phyloP scores from a whole-genome alignment of 2,329 filamentous ascomycete genomes.

The Neonectria punicea region DNA sequence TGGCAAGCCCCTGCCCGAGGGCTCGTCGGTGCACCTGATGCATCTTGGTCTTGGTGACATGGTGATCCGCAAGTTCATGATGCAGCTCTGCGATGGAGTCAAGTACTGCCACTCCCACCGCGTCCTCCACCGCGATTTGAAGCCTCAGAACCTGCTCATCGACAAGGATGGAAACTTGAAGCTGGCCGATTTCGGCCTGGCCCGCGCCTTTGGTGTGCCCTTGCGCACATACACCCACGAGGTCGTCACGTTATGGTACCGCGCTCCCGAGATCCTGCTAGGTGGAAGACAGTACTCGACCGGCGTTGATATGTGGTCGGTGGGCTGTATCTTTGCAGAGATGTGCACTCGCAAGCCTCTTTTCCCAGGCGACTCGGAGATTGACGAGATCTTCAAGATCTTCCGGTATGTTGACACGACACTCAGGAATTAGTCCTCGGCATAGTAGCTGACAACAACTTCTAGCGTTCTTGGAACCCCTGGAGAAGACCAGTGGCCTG shows the following conservation, averaged over 20 bases:
- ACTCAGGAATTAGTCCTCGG: neutral
- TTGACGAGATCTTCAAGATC: conserved; percentile 59
- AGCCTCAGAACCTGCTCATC: conserved; percentile 91
- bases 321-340: conserved; percentile 94
- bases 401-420: conserved; percentile 73
- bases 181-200: conserved; percentile 89
- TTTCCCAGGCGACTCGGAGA: conserved; percentile 87
- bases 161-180: conserved; percentile 89
- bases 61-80: conserved; percentile 95
- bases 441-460: conserved; percentile 19
- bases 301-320: conserved; percentile 95
- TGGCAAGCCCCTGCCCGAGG: conserved; percentile 85
- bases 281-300: conserved; percentile 93
- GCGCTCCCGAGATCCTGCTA: conserved; percentile 88
- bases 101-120: conserved; percentile 91
- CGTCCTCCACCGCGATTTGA: conserved; percentile 87
- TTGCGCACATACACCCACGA: conserved; percentile 94
- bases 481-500: conserved; percentile 84
- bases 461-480: conserved; percentile 82
- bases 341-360: conserved; percentile 95
- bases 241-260: conserved; percentile 95
- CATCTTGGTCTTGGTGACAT: conserved; percentile 78
- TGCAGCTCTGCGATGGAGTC: conserved; percentile 84
- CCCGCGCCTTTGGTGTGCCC: conserved; percentile 90
- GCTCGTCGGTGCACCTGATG: conserved; percentile 70